These are phyloP conservation scores for Cinnamomum chago DNA, from an alignment of 164 flowering plant species.

Conservation along the genomic window DNA sequence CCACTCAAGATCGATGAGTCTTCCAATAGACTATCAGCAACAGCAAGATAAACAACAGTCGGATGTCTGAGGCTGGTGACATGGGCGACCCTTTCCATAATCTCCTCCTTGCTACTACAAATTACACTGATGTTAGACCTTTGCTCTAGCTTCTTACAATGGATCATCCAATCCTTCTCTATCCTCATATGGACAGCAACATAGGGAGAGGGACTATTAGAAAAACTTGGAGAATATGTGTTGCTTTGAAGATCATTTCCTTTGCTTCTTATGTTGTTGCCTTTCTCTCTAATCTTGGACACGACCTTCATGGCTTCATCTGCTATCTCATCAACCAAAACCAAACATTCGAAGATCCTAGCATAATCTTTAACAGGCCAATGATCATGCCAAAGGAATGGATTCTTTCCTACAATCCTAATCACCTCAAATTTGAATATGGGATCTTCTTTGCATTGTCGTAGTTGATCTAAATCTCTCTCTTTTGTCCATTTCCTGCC, in stretches of 20 bases:
- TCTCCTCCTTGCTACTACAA: slow-evolving; percentile 84
- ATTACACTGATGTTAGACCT: slow-evolving; percentile 56
- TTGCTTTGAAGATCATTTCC: not conserved
- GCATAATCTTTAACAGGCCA: slow-evolving; percentile 94
- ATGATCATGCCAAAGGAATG: slow-evolving; percentile 96
- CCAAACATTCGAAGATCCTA: slow-evolving; percentile 73
- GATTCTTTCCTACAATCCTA: slow-evolving; percentile 76
- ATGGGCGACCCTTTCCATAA: slow-evolving; percentile 64
- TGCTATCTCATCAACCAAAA: slow-evolving; percentile 67
- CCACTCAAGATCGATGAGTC: slow-evolving; percentile 61
- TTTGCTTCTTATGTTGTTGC: slow-evolving; percentile 19
- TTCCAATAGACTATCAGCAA: slow-evolving; percentile 78
- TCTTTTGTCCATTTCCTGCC: slow-evolving; percentile 88
- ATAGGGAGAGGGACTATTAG: slow-evolving; percentile 32
- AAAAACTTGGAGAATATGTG: no score
- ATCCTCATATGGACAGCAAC: slow-evolving; percentile 96
- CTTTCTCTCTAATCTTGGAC: slow-evolving; percentile 57
- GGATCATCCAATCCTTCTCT: slow-evolving; percentile 99
- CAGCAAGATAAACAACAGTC: slow-evolving; percentile 67
- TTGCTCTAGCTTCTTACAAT: slow-evolving; percentile 85
- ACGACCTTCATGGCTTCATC: slow-evolving; percentile 72
- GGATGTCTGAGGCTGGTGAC: slow-evolving; percentile 43
- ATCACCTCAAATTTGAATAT: slow-evolving; percentile 52
- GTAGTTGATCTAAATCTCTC: slow-evolving; percentile 79
- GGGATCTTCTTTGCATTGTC: slow-evolving; percentile 32